A percentile compares a stretch with the other conserved stretches of the same genome.
Evolutionary conservation across 371 early-diverging fungal species (phyloP).

Genomic region (Smittium mucronatum): DNA sequence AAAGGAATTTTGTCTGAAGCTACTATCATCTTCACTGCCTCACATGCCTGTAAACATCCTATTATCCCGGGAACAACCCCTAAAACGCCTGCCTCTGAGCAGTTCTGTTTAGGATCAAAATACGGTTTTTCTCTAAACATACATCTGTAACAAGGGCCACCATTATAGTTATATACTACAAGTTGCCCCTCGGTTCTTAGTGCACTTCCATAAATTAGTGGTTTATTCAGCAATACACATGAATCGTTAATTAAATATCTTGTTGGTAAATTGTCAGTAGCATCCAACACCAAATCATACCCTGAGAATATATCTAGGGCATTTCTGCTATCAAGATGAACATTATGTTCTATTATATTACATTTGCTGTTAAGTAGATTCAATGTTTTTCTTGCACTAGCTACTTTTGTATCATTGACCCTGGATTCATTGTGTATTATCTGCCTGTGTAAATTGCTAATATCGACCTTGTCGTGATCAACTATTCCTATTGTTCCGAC

Average conservation of each 20-base stretch:
- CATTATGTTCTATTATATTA: constrained; percentile 39
- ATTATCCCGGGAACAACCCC: constrained; percentile 95
- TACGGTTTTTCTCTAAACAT: constrained; percentile 88
- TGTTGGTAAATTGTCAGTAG: constrained; percentile 93
- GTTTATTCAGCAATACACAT: constrained; percentile 68
- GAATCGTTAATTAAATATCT: constrained; percentile 94
- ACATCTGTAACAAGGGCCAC: constrained; percentile 96
- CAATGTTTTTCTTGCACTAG: constrained; percentile 55
- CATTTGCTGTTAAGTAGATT: constrained; percentile 39
- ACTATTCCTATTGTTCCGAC: constrained; percentile 85
- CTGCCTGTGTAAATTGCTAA: constrained; percentile 94
- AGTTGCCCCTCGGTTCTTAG: constrained; percentile 85
- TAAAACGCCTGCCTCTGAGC: constrained; percentile 95
- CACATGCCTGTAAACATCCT: constrained; percentile 90
- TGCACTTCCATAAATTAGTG: constrained; percentile 90
- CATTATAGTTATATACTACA: constrained; percentile 59
- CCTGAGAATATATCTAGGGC: constrained; percentile 44
- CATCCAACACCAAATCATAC: constrained; percentile 89
- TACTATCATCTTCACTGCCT: constrained; percentile 76
- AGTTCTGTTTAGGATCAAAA: constrained; percentile 72
- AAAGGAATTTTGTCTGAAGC: constrained; percentile 22
- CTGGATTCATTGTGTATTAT: constrained; percentile 74
- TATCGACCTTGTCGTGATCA: constrained; percentile 91
- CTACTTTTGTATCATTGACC: constrained; percentile 65
- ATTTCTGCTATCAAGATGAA: constrained; percentile 48